Percentiles rank a stretch among this genome's conserved stretches.
These are phyloP conservation scores for Millerozyma acaciae DNA, from an alignment of 805 yeast genomes.

Conservation along the genomic window DNA sequence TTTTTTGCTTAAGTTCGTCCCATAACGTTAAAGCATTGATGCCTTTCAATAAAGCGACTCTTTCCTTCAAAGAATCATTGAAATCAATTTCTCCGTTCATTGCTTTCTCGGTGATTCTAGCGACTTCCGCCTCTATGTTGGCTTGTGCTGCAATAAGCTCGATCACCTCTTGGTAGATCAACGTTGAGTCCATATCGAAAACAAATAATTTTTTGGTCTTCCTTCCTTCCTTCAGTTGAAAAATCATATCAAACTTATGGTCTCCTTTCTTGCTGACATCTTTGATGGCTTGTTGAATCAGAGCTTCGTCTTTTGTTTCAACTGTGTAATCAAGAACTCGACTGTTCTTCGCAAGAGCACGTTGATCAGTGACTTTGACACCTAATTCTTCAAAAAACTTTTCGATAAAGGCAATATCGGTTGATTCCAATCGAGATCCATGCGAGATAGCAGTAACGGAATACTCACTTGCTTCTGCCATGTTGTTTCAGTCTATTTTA, in stretches of 20 bases:
- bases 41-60: slow-evolving; percentile 82
- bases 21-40: slow-evolving; percentile 69
- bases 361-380: slow-evolving; percentile 3
- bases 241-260: slow-evolving; percentile 25
- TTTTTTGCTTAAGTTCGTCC: slow-evolving; percentile 68
- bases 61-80: slow-evolving; percentile 66
- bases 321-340: slow-evolving; percentile 21
- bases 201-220: slow-evolving; percentile 58
- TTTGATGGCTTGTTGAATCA: slow-evolving; percentile 6
- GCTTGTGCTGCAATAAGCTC: slow-evolving; percentile 94
- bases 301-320: slow-evolving; percentile 9
- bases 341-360: slow-evolving; percentile 12
- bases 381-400: slow-evolving; percentile 6
- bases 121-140: slow-evolving; percentile 81
- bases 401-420: slow-evolving; percentile 3
- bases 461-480: slow-evolving; percentile 2
- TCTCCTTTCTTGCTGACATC: slow-evolving; percentile 3
- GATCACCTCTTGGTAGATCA: slow-evolving; percentile 94
- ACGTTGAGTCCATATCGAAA: slow-evolving; percentile 97
- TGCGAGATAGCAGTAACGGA: slow-evolving; percentile 20
- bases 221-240: slow-evolving; percentile 25
- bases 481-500: too few species aligned
- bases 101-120: slow-evolving; percentile 85
- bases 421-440: too few species aligned
- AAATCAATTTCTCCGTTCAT: slow-evolving; percentile 98